Evolutionary conservation across 306 rosid species (phyloP).

Genomic region (Fragaria ananassa): DNA sequence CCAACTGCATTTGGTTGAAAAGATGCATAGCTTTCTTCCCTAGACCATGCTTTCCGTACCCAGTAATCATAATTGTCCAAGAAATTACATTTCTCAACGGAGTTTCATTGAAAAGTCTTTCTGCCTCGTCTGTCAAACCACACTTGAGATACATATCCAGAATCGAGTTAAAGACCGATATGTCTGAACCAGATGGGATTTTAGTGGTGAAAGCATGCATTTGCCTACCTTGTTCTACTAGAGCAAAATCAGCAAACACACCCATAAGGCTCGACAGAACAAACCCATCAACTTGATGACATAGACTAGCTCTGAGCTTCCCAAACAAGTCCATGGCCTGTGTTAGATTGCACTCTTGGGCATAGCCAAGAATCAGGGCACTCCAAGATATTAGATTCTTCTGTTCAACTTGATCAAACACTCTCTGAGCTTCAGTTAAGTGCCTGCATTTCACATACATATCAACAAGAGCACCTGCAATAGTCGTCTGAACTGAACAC

Average conservation of each 20-base stretch:
- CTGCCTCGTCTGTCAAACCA: constrained; percentile 49
- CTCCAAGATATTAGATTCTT: constrained; percentile 55
- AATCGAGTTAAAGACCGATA: constrained; percentile 54
- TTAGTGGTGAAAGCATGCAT: constrained; percentile 54
- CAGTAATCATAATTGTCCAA: constrained; percentile 70
- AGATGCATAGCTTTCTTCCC: constrained; percentile 44
- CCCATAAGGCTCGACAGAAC: constrained; percentile 57
- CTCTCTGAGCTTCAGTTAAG: constrained; percentile 46
- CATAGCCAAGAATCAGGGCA: constrained; percentile 58
- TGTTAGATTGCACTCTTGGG: constrained; percentile 46
- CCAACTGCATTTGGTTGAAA: constrained; percentile 42
- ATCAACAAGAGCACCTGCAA: constrained; percentile 58
- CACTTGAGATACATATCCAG: constrained; percentile 71
- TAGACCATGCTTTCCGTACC: constrained; percentile 63
- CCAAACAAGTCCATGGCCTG: constrained; percentile 56
- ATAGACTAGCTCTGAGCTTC: constrained; percentile 40
- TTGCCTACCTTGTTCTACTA: constrained; percentile 60
- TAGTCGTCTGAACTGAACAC: constrained; percentile 32
- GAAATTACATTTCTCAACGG: constrained; percentile 44
- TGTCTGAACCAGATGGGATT: constrained; percentile 51
- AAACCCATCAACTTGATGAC: constrained; percentile 46
- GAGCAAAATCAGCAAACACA: constrained; percentile 60
- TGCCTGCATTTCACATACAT: constrained; percentile 47
- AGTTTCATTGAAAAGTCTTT: constrained; percentile 45
- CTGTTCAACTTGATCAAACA: constrained; percentile 43